Base-by-base conservation (phyloP, 495 filamentous ascomycete species). In the Aspergillus diversus region DNA sequence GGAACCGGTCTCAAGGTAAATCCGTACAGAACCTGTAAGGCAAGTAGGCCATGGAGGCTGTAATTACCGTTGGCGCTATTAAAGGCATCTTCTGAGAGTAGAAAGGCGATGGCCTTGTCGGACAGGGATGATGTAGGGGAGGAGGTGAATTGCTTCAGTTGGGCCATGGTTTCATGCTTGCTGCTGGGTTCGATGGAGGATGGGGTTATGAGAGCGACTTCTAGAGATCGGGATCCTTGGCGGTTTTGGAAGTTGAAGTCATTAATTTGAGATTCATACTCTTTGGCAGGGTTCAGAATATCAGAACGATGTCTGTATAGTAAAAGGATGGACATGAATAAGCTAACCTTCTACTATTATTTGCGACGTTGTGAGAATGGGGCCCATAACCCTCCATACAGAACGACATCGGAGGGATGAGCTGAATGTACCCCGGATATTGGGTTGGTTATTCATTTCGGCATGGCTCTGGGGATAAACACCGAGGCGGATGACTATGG, bases 191-290 rank as follows among this genome's bases (percentile, higher is more conserved):
- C 65, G 27, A 85, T 57, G n/a, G 83, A 81, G 5, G 65, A 68
- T 1, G 83, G 65, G 0, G 83, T 81, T 43, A 92, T 69, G 7
- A 90, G 74, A 42, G 90, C 72, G 48, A 86, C 61, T 32, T 74
- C 79, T 16, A 87, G 76, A 13, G 65, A 52, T 33, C 46, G 32
- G 13, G 33, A 15, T 21, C 11, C 21, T 21, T 33, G 31, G 12
- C n/a, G 47, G 11, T 59, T 15, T 43, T 46, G 51, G 32, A 73
- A 61, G 4, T 5, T 53, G 51, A 74, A 56, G 56, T 74, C 70
- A 53, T 57, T 47, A 5, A 17, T 49, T 4, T 53, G 65, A 27
- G 61, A 42, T 35, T 59, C 34, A 16, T 43, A 15, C 42, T 59
- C 63, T 63, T 31, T 47, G 53, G 63, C 33, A 61, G 48, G 21